phyloP scores from a whole-genome alignment of 2,329 filamentous ascomycete genomes.

The Pseudogymnoascus sp. region DNA sequence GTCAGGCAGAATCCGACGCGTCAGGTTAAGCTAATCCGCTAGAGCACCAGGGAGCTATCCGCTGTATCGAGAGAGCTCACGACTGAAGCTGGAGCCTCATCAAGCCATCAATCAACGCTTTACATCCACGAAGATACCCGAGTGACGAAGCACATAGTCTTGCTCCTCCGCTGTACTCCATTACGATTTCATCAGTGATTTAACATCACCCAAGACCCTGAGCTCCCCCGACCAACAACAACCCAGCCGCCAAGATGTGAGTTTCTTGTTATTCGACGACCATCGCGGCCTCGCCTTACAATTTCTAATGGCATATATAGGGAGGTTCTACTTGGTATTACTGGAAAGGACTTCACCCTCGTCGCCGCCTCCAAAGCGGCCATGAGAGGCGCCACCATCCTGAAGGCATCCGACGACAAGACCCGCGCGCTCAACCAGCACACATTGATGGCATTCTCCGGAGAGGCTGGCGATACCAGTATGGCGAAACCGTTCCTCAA shows the following conservation, averaged over 20 bases:
- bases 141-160: slow-evolving; percentile 19
- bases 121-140: slow-evolving; percentile 7
- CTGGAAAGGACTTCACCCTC: slow-evolving; percentile 98
- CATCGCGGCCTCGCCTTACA: slow-evolving; percentile 9
- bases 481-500: slow-evolving; percentile 24
- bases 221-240: neutral
- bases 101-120: slow-evolving; percentile 9
- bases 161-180: slow-evolving; percentile 18
- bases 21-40: slow-evolving; percentile 11
- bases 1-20: slow-evolving; percentile 11
- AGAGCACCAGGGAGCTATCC: slow-evolving; percentile 10
- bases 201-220: slow-evolving; percentile 18
- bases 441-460: slow-evolving; percentile 89
- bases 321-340: slow-evolving; percentile 97
- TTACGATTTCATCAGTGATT: slow-evolving; percentile 19
- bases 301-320: slow-evolving; percentile 37
- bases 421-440: slow-evolving; percentile 86
- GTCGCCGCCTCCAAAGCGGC: slow-evolving; percentile 95
- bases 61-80: slow-evolving; percentile 1
- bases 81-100: slow-evolving; percentile 10
- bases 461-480: slow-evolving; percentile 94
- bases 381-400: slow-evolving; percentile 93
- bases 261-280: slow-evolving; percentile 15
- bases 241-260: slow-evolving; percentile 25
- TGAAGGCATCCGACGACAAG: slow-evolving; percentile 96